These are phyloP conservation scores for Sporobolus alterniflorus DNA, from an alignment of 202 grass and related monocot genomes.

Conservation along the genomic window DNA sequence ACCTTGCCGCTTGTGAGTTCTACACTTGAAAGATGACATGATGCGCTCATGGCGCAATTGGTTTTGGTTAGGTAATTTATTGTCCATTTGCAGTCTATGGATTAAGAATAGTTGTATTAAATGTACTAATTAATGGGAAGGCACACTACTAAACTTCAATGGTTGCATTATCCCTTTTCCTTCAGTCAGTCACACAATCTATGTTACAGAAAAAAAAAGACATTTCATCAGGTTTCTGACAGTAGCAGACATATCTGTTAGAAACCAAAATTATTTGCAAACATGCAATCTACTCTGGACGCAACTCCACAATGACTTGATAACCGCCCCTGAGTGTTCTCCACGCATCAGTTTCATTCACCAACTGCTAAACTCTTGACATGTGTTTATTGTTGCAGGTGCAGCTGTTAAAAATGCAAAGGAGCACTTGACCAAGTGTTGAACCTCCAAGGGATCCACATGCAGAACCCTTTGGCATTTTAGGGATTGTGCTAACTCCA, in stretches of 20 bases:
- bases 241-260: neutral
- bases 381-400: conserved; percentile 17
- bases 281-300: neutral
- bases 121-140: conserved; percentile 1
- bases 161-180: neutral
- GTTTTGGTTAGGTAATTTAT: neutral
- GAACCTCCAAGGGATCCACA: neutral
- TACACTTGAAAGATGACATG: neutral
- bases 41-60: neutral
- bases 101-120: conserved; percentile 19
- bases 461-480: neutral
- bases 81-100: neutral
- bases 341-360: neutral
- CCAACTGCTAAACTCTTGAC: conserved; percentile 4
- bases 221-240: neutral
- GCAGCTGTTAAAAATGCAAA: conserved; percentile 25
- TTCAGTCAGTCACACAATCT: neutral
- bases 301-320: neutral
- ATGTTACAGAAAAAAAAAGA: neutral
- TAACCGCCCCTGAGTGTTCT: conserved; percentile 2
- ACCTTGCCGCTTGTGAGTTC: neutral
- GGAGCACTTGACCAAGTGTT: too few species aligned
- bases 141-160: neutral
- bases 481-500: neutral
- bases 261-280: neutral